Evolutionary conservation across 768 basidiomycete species (phyloP), one percentile per base, ranked within the genome.

Genomic region (Chalciporus piperatus): DNA sequence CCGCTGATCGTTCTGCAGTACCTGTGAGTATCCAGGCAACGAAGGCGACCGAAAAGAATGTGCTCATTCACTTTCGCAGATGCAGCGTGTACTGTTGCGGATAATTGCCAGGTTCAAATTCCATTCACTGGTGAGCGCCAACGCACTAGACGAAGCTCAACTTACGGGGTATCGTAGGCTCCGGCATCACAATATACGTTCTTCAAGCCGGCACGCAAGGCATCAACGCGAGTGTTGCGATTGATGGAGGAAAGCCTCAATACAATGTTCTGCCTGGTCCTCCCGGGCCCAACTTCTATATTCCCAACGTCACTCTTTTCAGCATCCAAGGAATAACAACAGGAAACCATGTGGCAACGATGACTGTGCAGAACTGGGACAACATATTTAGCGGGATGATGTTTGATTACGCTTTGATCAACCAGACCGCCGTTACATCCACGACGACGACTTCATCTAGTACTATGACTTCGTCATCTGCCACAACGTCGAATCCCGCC

Each of bases 141-240:
- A 11, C 32, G 2, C 5, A 25, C 27, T 5, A 13, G 6, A 16
- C 20, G 7, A 45, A 32, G 16, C 10, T n/a, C 6, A 20, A 25
- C 9, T 56, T 8, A 59, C 14, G 25, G 35, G 20, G 14, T 39
- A 23, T 33, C 19, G 3, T 25, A 61, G 60, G 59, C 6, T 61
- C 60, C 11, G 59, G 60, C 6, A 55, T 61, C 40, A 45, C 51
- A 17, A 38, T 60, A 40, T 51, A 53, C n/a, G 54, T 61, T n/a
- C 51, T 60, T 32, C 56, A 61, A 6, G 59, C 60, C 9, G 60
- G 59, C 22, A 10, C 43, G 6, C 40, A 51, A n/a, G 56, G 60
- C 1, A 51, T 61, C 17, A 50, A 52, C 11, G 60, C 59, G 12
- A 61, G 48, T 39, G 19, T 61, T 32, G 23, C 41, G 10, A 48